Base-by-base conservation (phyloP, 1,284 basidiomycete species). In the Melanopsichium pennsylvanicum region DNA sequence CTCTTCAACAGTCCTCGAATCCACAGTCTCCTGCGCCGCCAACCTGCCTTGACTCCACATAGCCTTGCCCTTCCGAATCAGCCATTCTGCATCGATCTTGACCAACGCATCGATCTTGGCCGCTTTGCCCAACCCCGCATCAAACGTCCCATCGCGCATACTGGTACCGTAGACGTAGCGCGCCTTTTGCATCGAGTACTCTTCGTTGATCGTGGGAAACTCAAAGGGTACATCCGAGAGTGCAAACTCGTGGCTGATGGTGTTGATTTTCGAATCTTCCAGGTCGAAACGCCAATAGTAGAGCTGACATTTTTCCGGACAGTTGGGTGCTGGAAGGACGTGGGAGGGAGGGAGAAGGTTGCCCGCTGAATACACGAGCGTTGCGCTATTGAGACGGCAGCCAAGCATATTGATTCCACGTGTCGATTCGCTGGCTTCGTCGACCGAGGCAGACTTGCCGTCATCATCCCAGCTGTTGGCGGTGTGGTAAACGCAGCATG, bases 21-120 rank as follows among this genome's bases (percentile, higher is more conserved):
- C 84, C 9, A 84, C 83, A 3, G 81, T 79, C 6, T 62, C 66
- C 4, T 62, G 60, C 12, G 55, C 50, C 22, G 23, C 31, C n/a
- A 64, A 39, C 22, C 62, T 47, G 21, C 73, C 57, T 12, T 69
- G 77, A 29, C 62, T 61, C 50, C 72, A 47, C 12, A 74, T 74
- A 35, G 75, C 47, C 39, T 66, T 63, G 1, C 84, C 83, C 23
- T 51, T 57, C 3, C 29, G 45, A 8, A 83, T 78, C 29, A 84
- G 74, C 9, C 63, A 57, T 23, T 76, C 42, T 5, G 82, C 82
- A 59, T 85, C 80, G 18, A 84, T 41, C 72, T 84, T 84, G 64
- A 83, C 84, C 25, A 85, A 58, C 40, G 82, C 83, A 58, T 85
- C 84, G 29, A 85, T 84, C 69, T 85, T 84, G 9, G 84, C 84